Conservation (phyloP, 1,139 yeast genomes). For the Blastobotrys ciferrii region DNA sequence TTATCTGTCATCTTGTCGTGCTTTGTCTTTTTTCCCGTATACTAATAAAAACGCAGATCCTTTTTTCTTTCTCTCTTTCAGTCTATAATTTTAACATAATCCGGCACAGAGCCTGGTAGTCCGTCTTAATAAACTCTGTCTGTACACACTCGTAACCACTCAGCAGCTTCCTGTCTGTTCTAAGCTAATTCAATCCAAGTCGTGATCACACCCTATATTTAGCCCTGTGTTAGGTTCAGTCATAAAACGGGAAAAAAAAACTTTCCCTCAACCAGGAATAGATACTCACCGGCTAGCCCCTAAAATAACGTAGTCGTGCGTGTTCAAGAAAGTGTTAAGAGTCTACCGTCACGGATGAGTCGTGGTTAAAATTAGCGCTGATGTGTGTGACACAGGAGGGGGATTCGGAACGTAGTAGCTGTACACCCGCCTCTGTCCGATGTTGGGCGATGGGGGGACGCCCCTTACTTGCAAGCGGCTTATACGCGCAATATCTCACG, state of each 20-base stretch:
- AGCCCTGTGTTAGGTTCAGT: not conserved
- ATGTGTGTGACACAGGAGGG: not conserved
- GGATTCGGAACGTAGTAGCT: not conserved
- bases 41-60: not conserved
- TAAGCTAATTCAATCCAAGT: not conserved
- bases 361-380: not conserved
- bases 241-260: too few relatives aligned
- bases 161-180: not conserved
- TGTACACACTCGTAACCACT: not conserved
- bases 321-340: not conserved
- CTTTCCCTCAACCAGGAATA: not conserved
- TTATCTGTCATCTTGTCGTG: slow-evolving; percentile 14
- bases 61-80: not conserved
- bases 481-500: not conserved
- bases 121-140: not conserved
- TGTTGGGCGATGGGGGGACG: not conserved
- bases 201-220: not conserved
- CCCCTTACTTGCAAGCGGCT: not conserved
- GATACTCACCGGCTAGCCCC: not conserved
- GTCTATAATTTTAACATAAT: not conserved
- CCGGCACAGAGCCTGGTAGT: not conserved
- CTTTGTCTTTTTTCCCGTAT: not conserved
- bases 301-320: not conserved
- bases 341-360: not conserved
- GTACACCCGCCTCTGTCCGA: not conserved